Evolutionary conservation across 2,329 filamentous ascomycete species (phyloP), one percentile per base, ranked within the genome.

Genomic region (Xylariomycetidae sp.): DNA sequence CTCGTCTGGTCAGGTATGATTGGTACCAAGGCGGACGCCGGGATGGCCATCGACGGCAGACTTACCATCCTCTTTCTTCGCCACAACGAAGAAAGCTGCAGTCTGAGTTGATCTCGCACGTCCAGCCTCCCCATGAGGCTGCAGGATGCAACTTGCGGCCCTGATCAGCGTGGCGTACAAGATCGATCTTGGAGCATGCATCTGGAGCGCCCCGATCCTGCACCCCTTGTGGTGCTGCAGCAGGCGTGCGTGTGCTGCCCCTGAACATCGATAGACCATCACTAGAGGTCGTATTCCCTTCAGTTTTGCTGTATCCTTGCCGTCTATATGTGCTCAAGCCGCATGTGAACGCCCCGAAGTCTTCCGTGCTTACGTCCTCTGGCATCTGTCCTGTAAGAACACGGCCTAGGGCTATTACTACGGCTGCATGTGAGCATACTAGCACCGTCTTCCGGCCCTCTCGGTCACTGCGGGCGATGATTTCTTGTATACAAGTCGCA

Each of bases 351-450:
- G 86, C 86, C 38, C 73, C 68, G 56, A 95, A 95, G 58, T 95
- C 89, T 42, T 92, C 82, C 32, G 74, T 73, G 6, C 75, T 76
- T 19, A 78, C 68, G 53, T 82, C 76, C 1, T 76, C 71, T 0
- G 89, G 89, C 71, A 90, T 79, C 14, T 60, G 50, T 0, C 87
- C 88, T 2, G 89, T 95, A 48, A 98, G 65, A 1, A 78, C 79
- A 25, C 92, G 74, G 1, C 90, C 90, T 46, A 92, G 74, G 7
- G 85, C 82, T 54, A 98, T 95, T 50, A 96, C 74, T 9, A 82
- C 78, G 4, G 92, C 92, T 2, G 92, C 92, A 64, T 98, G 92
- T 2, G 85, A 83, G 61, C 86, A 95, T 24, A 98, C 70, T 25
- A 95, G 60, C 16, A 95, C 70, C 0, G 85, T 73, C 48, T 74